Evolutionary conservation across 192 early-diverging fungal species (phyloP), one percentile per base, ranked within the genome.

Genomic region (Nowakowskiella sp.): DNA sequence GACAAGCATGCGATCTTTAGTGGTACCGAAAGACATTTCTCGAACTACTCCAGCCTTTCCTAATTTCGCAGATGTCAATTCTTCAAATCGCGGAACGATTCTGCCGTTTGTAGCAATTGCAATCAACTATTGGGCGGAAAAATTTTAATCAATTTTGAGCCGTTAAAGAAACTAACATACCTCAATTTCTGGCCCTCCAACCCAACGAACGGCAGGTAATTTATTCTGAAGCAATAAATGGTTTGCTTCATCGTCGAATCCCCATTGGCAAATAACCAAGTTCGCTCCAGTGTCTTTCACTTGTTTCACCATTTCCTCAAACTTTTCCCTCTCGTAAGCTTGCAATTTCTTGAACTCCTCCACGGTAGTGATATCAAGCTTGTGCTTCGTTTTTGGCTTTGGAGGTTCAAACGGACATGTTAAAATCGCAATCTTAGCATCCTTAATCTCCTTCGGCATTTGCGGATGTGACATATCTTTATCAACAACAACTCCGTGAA

Each of bases 401-500:
- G 96, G 96, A 42, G 96, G 94, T 77, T 99, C 96, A 68, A 99
- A 99, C 28, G 97, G 87, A 71, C 97, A 99, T 30, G 97, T 99
- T 34, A 99, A 72, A 57, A 99, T 99, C 31, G 97, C 97, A 53
- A 99, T 87, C 73, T 88, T 90, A 68, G 92, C 94, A 56, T 99
- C 86, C 31, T 77, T 75, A 50, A 99, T 79, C 65, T 93, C 91
- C 58, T 91, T 91, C 29, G 91, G 90, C 97, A 99, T 99, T 76
- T 99, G 97, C 31, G 94, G 94, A 68, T 99, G 97, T 28, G 94
- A 95, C 73, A 99, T 90, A 68, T 99, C 97, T 80, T 99, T 99
- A 74, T 99, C 97, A 25, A 99, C 82, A n/a, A 99, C 86, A 58
- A 99, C 93, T 60, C 97, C 97, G 60, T 86, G 83, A 6, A 99